Conservation (phyloP, 2,329 filamentous ascomycete genomes). For the Epichloe sp. region DNA sequence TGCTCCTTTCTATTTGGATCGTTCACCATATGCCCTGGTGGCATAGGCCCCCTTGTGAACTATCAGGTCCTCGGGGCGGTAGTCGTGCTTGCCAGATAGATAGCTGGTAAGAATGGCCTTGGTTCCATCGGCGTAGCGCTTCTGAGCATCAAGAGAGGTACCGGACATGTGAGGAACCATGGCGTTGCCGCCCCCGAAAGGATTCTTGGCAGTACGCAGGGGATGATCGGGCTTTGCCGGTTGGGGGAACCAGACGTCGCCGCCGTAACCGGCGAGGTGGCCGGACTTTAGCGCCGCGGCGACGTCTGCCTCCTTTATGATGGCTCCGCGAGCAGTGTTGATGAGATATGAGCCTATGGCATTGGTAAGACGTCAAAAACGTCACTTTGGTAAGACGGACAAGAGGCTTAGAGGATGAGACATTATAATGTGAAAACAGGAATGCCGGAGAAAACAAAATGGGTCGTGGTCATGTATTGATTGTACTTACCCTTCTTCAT, state of each 20-base stretch:
- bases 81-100: constrained; percentile 77
- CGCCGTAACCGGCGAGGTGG: constrained; percentile 80
- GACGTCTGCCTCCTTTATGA: constrained; percentile 98
- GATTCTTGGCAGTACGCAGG: constrained; percentile 85
- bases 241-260: constrained; percentile 95
- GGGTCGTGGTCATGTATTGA: background rate
- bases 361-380: background rate
- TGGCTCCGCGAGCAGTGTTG: constrained; percentile 97
- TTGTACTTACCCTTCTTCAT: constrained; percentile 75
- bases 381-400: background rate
- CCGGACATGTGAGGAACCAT: constrained; percentile 99
- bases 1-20: constrained; percentile 26
- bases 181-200: constrained; percentile 96
- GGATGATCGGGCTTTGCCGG: constrained; percentile 87
- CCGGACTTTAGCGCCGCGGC: constrained; percentile 84
- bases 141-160: constrained; percentile 95
- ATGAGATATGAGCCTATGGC: constrained; percentile 76
- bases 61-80: constrained; percentile 81
- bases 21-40: constrained; percentile 83
- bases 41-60: constrained; percentile 84
- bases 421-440: no score
- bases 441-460: no score
- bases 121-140: constrained; percentile 74
- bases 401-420: no score
- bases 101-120: constrained; percentile 89